Evolutionary conservation across 176 grass and related monocot species (phyloP), one percentile per base, ranked within the genome.

Genomic region (Aegilops tauschii): DNA sequence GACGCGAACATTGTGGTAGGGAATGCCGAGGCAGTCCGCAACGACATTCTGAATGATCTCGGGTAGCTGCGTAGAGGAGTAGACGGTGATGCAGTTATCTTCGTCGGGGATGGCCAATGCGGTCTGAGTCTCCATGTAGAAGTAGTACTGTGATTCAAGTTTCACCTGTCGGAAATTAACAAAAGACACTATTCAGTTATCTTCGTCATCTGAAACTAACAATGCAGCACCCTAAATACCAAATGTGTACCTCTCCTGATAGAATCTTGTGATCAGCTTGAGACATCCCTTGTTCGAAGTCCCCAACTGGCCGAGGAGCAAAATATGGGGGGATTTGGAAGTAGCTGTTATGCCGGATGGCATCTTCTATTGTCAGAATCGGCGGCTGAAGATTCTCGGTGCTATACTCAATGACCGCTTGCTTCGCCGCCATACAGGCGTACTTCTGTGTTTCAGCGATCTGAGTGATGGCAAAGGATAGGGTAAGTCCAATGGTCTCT

Each of bases 251-350:
- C 91, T 96, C 90, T 30, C 59, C 89, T 20, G 85, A 91, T 66
- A 90, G 64, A 58, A 94, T 94, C 81, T 92, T 94, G 58, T 97
- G 95, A 69, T 97, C 95, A 87, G 95, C 95, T 88, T 93, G 82
- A 62, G 82, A 83, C 95, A 97, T 97, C 74, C 90, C 95, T 88
- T 91, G 50, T n/a, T 90, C 82, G 62, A 91, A 89, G 61, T 97
- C 87, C 50, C 95, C 95, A 72, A 91, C 52, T 81, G 88, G 85
- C 68, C 88, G 86, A 69, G 87, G 87, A 82, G 56, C 68, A 14
- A 93, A 73, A 77, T 79, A 81, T 49, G 92, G 85, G 61, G 87
- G 89, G 9, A 42, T 6, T 14, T 31, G 50, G 66, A 97, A 80
- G 89, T 89, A 97, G 82, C 92, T 94, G 29, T 78, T 80, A 69